These are phyloP conservation scores for Vaucheria bursata DNA, from an alignment of 352 stramenopile genomes.

Conservation along the genomic window DNA sequence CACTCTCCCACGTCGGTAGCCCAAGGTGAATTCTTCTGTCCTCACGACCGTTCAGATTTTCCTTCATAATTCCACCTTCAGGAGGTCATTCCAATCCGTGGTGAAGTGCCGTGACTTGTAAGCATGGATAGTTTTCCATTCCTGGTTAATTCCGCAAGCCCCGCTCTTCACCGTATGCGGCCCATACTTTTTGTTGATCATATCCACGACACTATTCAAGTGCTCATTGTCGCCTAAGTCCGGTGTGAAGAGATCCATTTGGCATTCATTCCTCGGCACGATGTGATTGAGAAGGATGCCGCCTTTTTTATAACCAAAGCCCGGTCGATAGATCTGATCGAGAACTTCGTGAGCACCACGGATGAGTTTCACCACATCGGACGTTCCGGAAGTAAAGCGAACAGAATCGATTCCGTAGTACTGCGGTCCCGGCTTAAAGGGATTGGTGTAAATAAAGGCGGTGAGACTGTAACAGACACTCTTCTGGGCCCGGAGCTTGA, in stretches of 20 bases:
- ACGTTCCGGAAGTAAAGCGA: neutral
- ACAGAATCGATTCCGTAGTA: neutral
- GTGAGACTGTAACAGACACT: neutral
- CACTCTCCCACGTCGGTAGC: too few species aligned
- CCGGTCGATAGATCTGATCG: neutral
- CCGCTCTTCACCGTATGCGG: neutral
- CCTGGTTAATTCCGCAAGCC: neutral
- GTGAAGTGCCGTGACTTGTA: neutral
- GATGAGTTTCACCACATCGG: neutral
- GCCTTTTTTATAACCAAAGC: neutral
- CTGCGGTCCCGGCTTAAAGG: neutral
- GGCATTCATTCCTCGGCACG: neutral
- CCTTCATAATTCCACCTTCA: neutral
- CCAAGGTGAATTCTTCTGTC: too few species aligned
- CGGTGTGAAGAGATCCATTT: neutral
- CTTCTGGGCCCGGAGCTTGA: neutral
- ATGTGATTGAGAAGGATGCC: neutral
- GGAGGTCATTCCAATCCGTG: neutral
- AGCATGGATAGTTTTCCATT: neutral
- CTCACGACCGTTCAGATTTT: too few species aligned
- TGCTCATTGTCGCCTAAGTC: neutral
- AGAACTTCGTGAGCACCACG: neutral
- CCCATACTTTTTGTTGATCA: neutral
- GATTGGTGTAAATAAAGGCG: neutral
- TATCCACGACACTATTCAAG: neutral